phyloP scores from a whole-genome alignment of 768 basidiomycete genomes.

The Suillus sp. region DNA sequence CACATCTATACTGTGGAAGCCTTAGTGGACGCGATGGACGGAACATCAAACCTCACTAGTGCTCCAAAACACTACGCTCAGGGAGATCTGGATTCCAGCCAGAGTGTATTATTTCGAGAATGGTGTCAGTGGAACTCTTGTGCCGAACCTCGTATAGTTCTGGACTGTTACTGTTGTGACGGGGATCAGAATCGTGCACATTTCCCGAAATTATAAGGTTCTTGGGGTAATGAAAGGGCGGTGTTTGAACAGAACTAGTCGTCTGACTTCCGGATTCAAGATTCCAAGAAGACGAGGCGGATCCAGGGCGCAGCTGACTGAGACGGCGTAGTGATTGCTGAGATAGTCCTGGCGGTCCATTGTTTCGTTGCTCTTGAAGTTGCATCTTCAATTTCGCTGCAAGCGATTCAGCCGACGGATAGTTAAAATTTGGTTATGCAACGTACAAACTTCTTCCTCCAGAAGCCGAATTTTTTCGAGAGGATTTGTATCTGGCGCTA shows the following conservation, averaged over 20 bases:
- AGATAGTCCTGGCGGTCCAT: slow-evolving; percentile 37
- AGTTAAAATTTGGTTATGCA: slow-evolving; percentile 8
- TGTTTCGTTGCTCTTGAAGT: slow-evolving; percentile 56
- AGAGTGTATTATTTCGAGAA: slow-evolving; percentile 67
- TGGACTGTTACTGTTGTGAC: slow-evolving; percentile 52
- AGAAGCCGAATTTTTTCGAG: slow-evolving; percentile 73
- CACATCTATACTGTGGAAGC: slow-evolving; percentile 63
- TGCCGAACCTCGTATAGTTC: slow-evolving; percentile 43
- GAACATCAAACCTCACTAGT: slow-evolving; percentile 55
- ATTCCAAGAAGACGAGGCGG: slow-evolving; percentile 23
- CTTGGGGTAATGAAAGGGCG: background rate
- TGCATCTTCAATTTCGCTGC: slow-evolving; percentile 65
- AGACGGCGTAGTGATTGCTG: slow-evolving; percentile 11
- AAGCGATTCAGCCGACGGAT: slow-evolving; percentile 18
- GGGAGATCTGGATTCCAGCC: slow-evolving; percentile 90
- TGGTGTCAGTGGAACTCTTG: slow-evolving; percentile 49
- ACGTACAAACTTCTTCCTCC: slow-evolving; percentile 75
- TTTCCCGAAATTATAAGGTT: slow-evolving; percentile 35
- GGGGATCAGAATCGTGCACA: slow-evolving; percentile 39
- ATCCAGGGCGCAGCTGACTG: slow-evolving; percentile 23
- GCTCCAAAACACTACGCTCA: slow-evolving; percentile 68
- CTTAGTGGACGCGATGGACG: slow-evolving; percentile 16
- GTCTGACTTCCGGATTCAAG: slow-evolving; percentile 20
- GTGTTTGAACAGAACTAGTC: slow-evolving; percentile 13
- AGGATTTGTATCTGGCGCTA: slow-evolving; percentile 80